Evolutionary conservation across 345 rosid genomes (phyloP).

Genomic region (Gossypium bickii): DNA sequence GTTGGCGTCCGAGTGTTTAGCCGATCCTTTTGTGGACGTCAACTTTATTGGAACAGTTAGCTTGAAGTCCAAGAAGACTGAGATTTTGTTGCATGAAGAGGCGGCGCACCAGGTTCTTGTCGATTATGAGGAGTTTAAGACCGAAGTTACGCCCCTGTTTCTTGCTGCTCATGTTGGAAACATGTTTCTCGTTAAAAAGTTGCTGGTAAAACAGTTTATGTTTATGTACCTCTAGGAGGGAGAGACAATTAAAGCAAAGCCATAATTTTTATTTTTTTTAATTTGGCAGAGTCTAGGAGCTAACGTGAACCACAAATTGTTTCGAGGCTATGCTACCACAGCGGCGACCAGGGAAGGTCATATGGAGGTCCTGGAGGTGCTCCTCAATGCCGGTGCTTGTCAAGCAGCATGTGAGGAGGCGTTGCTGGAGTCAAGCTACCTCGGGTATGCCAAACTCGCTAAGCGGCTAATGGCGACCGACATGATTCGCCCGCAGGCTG

Average conservation of each 20-base stretch:
- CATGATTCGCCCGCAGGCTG: constrained; percentile 28
- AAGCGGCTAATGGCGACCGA: constrained; percentile 36
- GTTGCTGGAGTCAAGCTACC: constrained; percentile 54
- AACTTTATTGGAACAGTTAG: constrained; percentile 55
- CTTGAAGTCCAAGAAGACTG: constrained; percentile 46
- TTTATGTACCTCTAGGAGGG: not conserved
- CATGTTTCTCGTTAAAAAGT: constrained; percentile 42
- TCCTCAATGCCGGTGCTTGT: constrained; percentile 47
- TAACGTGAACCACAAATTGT: constrained; percentile 49
- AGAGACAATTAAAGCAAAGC: not conserved
- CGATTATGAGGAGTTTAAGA: constrained; percentile 55
- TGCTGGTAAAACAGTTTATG: constrained; percentile 39
- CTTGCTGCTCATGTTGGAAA: constrained; percentile 61
- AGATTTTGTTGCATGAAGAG: constrained; percentile 45
- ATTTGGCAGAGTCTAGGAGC: constrained; percentile 51
- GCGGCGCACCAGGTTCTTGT: constrained; percentile 39
- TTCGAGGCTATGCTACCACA: constrained; percentile 57
- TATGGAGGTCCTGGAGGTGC: constrained; percentile 37
- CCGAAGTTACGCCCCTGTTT: constrained; percentile 63
- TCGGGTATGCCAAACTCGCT: constrained; percentile 37
- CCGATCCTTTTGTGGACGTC: constrained; percentile 51
- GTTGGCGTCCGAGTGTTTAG: constrained; percentile 36
- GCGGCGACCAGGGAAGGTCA: constrained; percentile 58
- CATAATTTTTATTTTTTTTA: not conserved
- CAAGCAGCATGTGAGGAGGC: constrained; percentile 66